Evolutionary conservation across 2,329 filamentous ascomycete species (phyloP), one percentile per base, ranked within the genome.

Genomic region (Periconia macrospinosa): DNA sequence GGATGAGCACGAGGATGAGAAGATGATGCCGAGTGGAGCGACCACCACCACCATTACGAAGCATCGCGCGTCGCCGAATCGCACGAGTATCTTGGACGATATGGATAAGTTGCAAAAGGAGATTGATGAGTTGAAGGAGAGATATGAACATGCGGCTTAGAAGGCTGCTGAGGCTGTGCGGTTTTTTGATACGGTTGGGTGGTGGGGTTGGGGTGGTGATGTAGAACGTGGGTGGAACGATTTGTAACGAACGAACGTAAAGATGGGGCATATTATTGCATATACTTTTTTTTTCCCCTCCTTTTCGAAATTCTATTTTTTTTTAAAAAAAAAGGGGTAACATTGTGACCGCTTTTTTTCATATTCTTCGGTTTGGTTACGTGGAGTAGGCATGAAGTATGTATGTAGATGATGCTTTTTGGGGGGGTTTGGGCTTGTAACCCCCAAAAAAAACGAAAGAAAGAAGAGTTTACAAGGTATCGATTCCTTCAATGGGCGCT

Each of bases 61-160:
- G n/a, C n/a, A 46, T 17, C n/a, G 37, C 14, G 46, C 35, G 6
- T 47, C 7, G 18, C 17, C 17, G 19, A 60, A 62, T 35, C 56
- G 63, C 9, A 61, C 53, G 15, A 72, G 65, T 52, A 71, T 75
- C 6, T 52, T 75, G 14, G 69, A 72, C 47, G 72, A 75, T 47
- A 71, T 75, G 71, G 71, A 74, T 33, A 68, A 60, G 55, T 73
- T 75, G 30, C 72, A 75, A 55, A 61, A 63, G 8, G 72, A 75
- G 60, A 71, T 75, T 56, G 72, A 75, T 44, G 71, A 69, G 60
- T 46, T 75, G 59, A 65, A 69, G 54, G 53, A 58, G n/a, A 55
- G 57, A 50, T 73, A 65, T 52, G 61, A 62, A 30, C 49, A 66
- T 49, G 51, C 52, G 45, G 47, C 54, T 49, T 56, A 56, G 54